A percentile compares a stretch with the other conserved stretches of the same genome.
phyloP scores from a whole-genome alignment of 192 early-diverging fungal genomes.

The Coemansia sp. region DNA sequence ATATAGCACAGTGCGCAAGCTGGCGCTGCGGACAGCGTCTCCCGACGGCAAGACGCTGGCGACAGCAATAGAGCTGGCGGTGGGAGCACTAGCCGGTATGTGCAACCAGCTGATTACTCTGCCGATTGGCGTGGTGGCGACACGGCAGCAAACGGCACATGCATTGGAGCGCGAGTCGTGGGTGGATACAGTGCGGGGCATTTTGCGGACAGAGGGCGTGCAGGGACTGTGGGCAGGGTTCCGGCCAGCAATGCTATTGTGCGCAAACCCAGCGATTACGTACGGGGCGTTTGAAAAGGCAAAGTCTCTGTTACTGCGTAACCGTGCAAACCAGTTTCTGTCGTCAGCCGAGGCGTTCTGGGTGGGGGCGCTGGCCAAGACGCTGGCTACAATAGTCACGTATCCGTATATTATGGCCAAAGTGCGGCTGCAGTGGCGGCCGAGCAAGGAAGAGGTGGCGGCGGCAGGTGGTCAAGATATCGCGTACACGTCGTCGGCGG shows the following conservation, averaged over 20 bases:
- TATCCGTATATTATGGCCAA: slow-evolving; percentile 99
- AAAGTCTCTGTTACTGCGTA: slow-evolving; percentile 59
- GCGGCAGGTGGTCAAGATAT: slow-evolving; percentile 47
- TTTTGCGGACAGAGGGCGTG: slow-evolving; percentile 76
- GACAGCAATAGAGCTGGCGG: slow-evolving; percentile 80
- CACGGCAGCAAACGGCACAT: slow-evolving; percentile 86
- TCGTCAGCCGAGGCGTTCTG: slow-evolving; percentile 83
- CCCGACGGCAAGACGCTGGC: slow-evolving; percentile 58
- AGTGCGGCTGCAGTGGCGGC: slow-evolving; percentile 90
- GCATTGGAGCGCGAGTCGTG: slow-evolving; percentile 63
- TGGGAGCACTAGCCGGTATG: slow-evolving; percentile 89
- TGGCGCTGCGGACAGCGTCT: slow-evolving; percentile 27
- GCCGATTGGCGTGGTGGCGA: slow-evolving; percentile 92
- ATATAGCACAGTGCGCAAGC: slow-evolving; percentile 69
- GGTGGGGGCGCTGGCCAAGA: slow-evolving; percentile 91
- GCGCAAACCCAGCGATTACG: slow-evolving; percentile 95
- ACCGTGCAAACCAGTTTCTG: slow-evolving; percentile 54
- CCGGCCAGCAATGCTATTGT: slow-evolving; percentile 86
- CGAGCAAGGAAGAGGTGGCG: slow-evolving; percentile 61
- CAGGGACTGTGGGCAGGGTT: slow-evolving; percentile 88
- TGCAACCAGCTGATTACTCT: slow-evolving; percentile 84
- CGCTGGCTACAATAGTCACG: slow-evolving; percentile 78
- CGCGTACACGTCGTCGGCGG: slow-evolving; percentile 77
- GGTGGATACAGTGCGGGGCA: slow-evolving; percentile 61
- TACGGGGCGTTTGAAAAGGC: slow-evolving; percentile 91